Evolutionary conservation across 2,329 filamentous ascomycete genomes (phyloP), one percentile per base, ranked within the genome.

Genomic region (Monosporascus sp.): DNA sequence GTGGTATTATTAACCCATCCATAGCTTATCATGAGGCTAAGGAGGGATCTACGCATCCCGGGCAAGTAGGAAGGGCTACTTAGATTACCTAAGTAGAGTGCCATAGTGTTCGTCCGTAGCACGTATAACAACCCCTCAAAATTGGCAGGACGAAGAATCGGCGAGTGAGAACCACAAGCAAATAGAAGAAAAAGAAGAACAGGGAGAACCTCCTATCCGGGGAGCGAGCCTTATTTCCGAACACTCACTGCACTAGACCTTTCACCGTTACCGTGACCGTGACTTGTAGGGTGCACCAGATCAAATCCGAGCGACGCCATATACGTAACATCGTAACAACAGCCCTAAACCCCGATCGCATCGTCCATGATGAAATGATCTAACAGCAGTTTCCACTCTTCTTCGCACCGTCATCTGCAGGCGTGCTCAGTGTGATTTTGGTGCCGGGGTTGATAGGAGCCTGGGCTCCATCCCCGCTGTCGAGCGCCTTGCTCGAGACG

Each of bases 401-500:
- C 66, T 83, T 80, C 64, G 89, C 82, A 50, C 76, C 75, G 66
- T 90, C 82, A 64, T 94, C 89, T 62, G 88, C 84, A 50, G 90
- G 85, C 76, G 93, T 90, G 81, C 85, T 93, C 67, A 96, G 87
- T 60, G 90, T 87, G 67, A 97, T 89, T 71, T 89, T 90, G 65
- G 85, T 87, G 66, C 90, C 88, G 62, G 88, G 84, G 62, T 85
- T 86, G 66, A 94, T 88, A 61, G 88, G 87, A 68, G 88, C 87
- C 71, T 90, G 88, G 60, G 87, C 81, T 57, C 85, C 83, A 65
- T 96, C 92, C 68, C 89, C 90, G 68, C 88, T 89, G 71, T 97
- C 93, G 66, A 97, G 85, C 43, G 91, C 90, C 82, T 97, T 97
- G 83, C 89, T 94, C 53, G 93, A 97, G 61, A 99, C 94, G 67